These are phyloP conservation scores for Plasmodium sp. DNA, from an alignment of 169 alveolate genomes.

Conservation along the genomic window DNA sequence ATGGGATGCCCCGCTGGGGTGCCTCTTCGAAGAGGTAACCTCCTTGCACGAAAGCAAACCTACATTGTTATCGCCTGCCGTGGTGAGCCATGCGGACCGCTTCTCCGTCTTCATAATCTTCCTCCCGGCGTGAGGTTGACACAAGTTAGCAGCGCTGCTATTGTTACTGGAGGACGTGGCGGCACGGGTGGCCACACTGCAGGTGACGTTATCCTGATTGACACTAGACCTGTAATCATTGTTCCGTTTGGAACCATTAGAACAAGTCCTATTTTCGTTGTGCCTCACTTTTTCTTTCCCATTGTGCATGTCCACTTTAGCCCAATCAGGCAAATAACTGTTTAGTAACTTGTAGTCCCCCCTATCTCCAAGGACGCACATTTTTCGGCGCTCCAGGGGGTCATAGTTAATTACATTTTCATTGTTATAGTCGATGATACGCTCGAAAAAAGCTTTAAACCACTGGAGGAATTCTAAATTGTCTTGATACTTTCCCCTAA, in stretches of 20 bases:
- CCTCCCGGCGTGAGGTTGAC: not conserved
- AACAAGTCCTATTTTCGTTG: slow-evolving; percentile 53
- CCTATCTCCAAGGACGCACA: slow-evolving; percentile 74
- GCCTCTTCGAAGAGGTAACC: not conserved
- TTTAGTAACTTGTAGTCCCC: slow-evolving; percentile 74
- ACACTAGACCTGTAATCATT: not conserved
- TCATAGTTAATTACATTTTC: slow-evolving; percentile 78
- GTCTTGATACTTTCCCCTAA: slow-evolving; percentile 96
- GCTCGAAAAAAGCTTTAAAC: slow-evolving; percentile 95
- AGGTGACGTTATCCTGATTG: not conserved
- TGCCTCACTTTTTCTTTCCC: slow-evolving; percentile 73
- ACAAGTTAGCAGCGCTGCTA: not conserved
- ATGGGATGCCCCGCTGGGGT: not conserved
- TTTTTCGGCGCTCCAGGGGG: slow-evolving; percentile 86
- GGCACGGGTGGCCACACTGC: not conserved
- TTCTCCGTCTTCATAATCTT: not conserved
- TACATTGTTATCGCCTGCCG: not conserved
- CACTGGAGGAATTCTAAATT: slow-evolving; percentile 97
- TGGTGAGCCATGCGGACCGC: not conserved
- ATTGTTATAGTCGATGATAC: slow-evolving; percentile 86
- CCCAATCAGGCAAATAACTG: slow-evolving; percentile 65
- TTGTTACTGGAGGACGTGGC: slow-evolving; percentile 3
- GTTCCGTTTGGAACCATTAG: slow-evolving; percentile 11
- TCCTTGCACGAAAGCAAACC: not conserved
- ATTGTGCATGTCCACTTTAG: slow-evolving; percentile 63